A percentile compares a stretch with the other conserved stretches of the same genome.
phyloP scores from a whole-genome alignment of 2,329 filamentous ascomycete genomes.

The Byssochlamys sp. region DNA sequence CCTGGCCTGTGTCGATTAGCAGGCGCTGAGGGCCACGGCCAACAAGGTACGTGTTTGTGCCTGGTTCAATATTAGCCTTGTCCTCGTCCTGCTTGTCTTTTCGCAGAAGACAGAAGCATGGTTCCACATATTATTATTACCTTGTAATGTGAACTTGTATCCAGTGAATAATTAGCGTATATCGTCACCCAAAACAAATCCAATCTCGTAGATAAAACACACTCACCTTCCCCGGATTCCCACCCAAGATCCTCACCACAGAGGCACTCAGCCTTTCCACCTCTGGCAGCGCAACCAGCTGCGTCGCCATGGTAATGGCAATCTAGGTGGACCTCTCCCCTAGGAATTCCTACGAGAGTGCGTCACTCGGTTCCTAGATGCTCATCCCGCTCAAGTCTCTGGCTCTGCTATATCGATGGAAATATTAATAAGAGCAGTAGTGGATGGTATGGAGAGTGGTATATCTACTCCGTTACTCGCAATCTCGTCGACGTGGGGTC shows the following conservation, averaged over 20 bases:
- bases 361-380: no score
- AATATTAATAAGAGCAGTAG: no score
- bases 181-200: no score
- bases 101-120: neutral
- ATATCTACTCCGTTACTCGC: neutral
- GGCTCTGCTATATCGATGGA: no score
- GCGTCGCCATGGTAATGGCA: constrained; percentile 45
- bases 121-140: constrained; percentile 11
- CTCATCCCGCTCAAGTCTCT: no score
- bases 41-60: constrained; percentile 91
- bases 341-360: no score
- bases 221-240: constrained; percentile 74
- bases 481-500: neutral
- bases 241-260: constrained; percentile 75
- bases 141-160: constrained; percentile 51
- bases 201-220: neutral
- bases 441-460: neutral
- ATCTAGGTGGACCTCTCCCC: neutral
- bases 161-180: neutral
- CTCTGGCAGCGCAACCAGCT: constrained; percentile 57
- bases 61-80: constrained; percentile 19
- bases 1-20: constrained; percentile 84
- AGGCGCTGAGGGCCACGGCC: constrained; percentile 65
- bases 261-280: constrained; percentile 68
- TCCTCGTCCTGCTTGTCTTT: neutral